Evolutionary conservation across 73 alveolate species (phyloP).

Genomic region (Paramecium tetraurelia): DNA sequence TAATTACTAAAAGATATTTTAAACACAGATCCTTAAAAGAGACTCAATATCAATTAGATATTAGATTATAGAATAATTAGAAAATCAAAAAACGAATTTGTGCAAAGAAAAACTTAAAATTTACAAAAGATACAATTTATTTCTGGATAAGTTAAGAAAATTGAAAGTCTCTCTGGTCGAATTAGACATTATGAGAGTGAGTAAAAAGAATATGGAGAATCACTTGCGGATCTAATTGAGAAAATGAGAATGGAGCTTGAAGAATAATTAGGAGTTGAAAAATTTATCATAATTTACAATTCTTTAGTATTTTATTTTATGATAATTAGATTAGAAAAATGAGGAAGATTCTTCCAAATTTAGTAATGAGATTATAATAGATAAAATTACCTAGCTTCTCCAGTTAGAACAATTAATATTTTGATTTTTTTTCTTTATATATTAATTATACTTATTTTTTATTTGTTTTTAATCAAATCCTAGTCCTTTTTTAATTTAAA

Average conservation of each 20-base stretch:
- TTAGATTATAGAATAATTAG: not conserved
- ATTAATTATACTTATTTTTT: not conserved
- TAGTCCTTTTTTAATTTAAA: too few species aligned
- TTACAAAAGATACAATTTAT: not conserved
- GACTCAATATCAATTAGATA: not conserved
- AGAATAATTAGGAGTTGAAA: not conserved
- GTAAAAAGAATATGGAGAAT: not conserved
- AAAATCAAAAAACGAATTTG: not conserved
- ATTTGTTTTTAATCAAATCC: too few species aligned
- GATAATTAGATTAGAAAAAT: not conserved
- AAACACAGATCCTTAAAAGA: not conserved
- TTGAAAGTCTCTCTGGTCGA: not conserved
- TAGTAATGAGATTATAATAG: not conserved
- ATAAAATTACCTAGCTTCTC: not conserved
- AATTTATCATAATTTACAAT: not conserved
- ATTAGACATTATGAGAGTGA: not conserved
- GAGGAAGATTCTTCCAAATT: not conserved
- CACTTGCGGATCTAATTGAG: not conserved
- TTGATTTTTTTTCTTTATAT: not conserved
- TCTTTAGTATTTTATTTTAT: not conserved
- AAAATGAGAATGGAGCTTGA: constrained; percentile 34
- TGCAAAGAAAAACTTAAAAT: not conserved
- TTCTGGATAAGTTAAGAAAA: not conserved
- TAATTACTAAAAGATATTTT: not conserved
- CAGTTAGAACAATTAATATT: not conserved